phyloP scores from a whole-genome alignment of 164 flowering plant genomes.

The Echeveria elegans region DNA sequence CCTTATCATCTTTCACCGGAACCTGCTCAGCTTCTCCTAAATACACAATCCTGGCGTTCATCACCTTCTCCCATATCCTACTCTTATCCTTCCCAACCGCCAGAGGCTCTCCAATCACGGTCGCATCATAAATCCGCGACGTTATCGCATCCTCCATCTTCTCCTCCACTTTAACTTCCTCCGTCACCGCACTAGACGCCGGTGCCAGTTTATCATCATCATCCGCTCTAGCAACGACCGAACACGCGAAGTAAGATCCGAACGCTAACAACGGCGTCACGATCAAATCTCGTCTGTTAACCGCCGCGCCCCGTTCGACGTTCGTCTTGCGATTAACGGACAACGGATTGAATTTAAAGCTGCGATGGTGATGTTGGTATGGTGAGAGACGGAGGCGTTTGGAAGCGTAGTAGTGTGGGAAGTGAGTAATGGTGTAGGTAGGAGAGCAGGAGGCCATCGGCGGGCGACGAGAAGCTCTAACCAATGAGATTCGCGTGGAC shows the following conservation, averaged over 20 bases:
- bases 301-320: background rate
- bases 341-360: background rate
- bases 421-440: background rate
- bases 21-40: conserved; percentile 97
- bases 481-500: background rate
- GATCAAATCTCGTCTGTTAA: conserved; percentile 35
- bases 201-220: background rate
- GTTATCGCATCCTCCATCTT: conserved; percentile 35
- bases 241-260: conserved; percentile 39
- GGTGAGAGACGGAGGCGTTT: background rate
- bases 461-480: background rate
- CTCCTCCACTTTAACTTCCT: conserved; percentile 19
- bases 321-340: background rate
- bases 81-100: conserved; percentile 83
- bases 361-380: background rate
- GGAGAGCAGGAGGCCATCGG: conserved; percentile 5
- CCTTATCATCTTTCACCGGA: conserved; percentile 73
- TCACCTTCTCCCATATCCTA: conserved; percentile 91
- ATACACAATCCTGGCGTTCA: conserved; percentile 73
- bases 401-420: background rate
- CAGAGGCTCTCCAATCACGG: conserved; percentile 85
- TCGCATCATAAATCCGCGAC: conserved; percentile 88
- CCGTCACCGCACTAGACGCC: no score
- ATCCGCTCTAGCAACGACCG: conserved; percentile 31
- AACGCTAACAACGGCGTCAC: conserved; percentile 45